Conservation (phyloP, 495 filamentous ascomycete species). For the Podospora bellae-mahoneyi region DNA sequence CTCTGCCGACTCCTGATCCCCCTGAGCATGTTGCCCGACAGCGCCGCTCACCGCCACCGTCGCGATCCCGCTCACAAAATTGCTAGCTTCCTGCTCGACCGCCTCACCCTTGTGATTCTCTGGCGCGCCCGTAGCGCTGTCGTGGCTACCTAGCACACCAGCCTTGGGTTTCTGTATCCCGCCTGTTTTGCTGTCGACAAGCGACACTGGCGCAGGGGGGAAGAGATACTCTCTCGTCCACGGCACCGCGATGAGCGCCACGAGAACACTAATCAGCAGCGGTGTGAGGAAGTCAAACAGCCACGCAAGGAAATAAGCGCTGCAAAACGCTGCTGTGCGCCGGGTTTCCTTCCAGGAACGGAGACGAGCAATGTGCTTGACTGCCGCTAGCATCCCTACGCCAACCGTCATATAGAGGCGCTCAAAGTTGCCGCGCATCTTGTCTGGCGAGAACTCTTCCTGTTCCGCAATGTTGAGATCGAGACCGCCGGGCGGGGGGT, state of each 20-base stretch:
- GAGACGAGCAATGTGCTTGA: slow-evolving; percentile 71
- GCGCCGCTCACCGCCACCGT: slow-evolving; percentile 72
- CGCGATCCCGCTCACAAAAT: slow-evolving; percentile 73
- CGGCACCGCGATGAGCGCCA: slow-evolving; percentile 66
- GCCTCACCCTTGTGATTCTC: slow-evolving; percentile 85
- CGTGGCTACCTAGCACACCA: slow-evolving; percentile 69
- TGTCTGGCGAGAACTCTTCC: slow-evolving; percentile 84
- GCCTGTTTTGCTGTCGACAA: slow-evolving; percentile 61
- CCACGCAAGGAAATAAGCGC: slow-evolving; percentile 73
- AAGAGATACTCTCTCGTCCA: slow-evolving; percentile 63
- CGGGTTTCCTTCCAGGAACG: slow-evolving; percentile 75
- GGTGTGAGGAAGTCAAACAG: slow-evolving; percentile 70
- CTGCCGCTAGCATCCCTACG: slow-evolving; percentile 61
- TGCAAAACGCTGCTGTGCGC: slow-evolving; percentile 65
- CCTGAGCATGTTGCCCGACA: slow-evolving; percentile 65
- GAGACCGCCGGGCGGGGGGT: slow-evolving; percentile 52
- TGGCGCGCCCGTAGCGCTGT: slow-evolving; percentile 75
- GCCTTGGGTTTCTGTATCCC: slow-evolving; percentile 65
- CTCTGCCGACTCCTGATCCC: slow-evolving; percentile 42
- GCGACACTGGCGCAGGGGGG: slow-evolving; percentile 65
- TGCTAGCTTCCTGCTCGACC: slow-evolving; percentile 79
- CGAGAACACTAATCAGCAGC: slow-evolving; percentile 49
- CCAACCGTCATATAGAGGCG: slow-evolving; percentile 80
- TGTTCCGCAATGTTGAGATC: slow-evolving; percentile 79
- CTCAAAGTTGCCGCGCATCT: slow-evolving; percentile 76